Evolutionary conservation across 177 flowering plant genomes (phyloP), one percentile per base, ranked within the genome.

Genomic region (Vitis hybrid): DNA sequence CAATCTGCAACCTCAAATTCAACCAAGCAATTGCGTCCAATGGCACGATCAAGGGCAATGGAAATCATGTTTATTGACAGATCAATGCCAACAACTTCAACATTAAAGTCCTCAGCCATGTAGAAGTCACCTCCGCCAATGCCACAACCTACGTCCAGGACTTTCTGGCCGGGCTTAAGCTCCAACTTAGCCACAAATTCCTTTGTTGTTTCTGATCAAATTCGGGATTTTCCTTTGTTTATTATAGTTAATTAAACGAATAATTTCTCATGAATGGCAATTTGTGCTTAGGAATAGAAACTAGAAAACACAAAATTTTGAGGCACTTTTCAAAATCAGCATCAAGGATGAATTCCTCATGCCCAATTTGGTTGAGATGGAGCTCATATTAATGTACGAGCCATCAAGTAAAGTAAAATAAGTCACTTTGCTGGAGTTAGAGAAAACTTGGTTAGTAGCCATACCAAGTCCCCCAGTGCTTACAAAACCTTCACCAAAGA

Each of bases 91-190:
- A 91, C 78, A 68, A 96, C 98, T 77, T 94, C 88, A 63, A 85
- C 98, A 76, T 89, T 88, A 74, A 80, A 92, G 53, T 83, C 86
- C 62, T 92, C 93, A 19, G 99, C 95, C 99, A 94, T 94, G 83
- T 96, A 94, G 70, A 96, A 92, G 78, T 96, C 97, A 62, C 98
- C 97, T 81, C 99, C 97, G 1, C 99, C 99, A 79, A 96, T 91
- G 73, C 99, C 99, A 82, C 99, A 96, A 2, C 99, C 99, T 66
- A 96, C 98, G 82, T 96, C 99, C 14, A 94, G 88, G 55, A 96
- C 99, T 77, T 87, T 94, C 79, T 94, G 97, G 13, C 95, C 95
- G 68, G 94, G 90, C 82, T 89, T 86, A 55, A 96, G 93, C 11
- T 91, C 93, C 78, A 96, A 76, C 78, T 79, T 92, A 17, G 74